Base-by-base conservation (phyloP, 2,329 filamentous ascomycete genomes). In the Coleophoma cylindrospora region DNA sequence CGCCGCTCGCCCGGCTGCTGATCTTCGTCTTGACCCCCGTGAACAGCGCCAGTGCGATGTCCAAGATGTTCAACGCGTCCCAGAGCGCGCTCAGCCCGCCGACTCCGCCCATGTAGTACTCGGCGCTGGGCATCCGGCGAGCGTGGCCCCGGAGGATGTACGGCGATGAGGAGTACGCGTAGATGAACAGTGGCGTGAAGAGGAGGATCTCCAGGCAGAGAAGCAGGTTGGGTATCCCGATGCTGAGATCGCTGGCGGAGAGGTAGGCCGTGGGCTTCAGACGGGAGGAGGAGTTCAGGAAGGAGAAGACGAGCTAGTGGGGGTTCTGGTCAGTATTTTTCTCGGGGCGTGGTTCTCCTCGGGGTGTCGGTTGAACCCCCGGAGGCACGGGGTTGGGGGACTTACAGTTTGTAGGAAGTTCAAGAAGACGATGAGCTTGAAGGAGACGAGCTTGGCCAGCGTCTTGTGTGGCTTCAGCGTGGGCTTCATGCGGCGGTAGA, bases 401-500 rank as follows among this genome's bases (percentile, higher is more conserved):
- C 50, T 4, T 40, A 57, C 55, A 32, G 44, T 53, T 49, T 58
- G 56, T 2, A 58, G 4, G 34, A 58, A 55, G 43, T 50, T 57
- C 3, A 57, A 32, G 38, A 50, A 49, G 1, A 58, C 52, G 22
- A 58, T 54, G 3, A 40, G 43, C 37, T 58, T 58, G 53, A 58
- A 58, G 3, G 40, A 45, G 34, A 55, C 13, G 2, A 58, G 43
- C 36, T 58, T 56, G 2, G 50, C 17, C 2, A 57, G 37, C 8
- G 56, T 50, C 19, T 45, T 43, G 14, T 51, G 50, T 11, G 22
- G 38, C 13, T 37, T n/a, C n/a, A 54, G 50, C 4, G 36, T 34
- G 2, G 45, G 37, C 38, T 57, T 57, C 4, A 48, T 38, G 15
- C 43, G 40, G 7, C 43, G 48, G 51, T 58, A 58, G 34, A 57